These are phyloP conservation scores for Arxiozyma telluris DNA, from an alignment of 1,139 yeast species.

Conservation along the genomic window DNA sequence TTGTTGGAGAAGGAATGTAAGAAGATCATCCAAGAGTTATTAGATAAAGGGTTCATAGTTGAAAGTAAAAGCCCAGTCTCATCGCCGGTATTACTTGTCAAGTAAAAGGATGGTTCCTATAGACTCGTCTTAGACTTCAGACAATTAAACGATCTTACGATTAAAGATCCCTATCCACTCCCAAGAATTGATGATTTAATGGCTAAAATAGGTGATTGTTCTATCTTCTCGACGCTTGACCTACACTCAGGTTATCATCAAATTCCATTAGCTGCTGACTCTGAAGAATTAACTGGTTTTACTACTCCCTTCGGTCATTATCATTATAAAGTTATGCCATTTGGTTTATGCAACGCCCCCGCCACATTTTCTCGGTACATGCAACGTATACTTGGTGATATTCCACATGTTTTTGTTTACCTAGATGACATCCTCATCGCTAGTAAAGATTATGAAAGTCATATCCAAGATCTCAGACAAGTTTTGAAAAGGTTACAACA, in stretches of 20 bases:
- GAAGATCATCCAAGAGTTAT: slow-evolving; percentile 9
- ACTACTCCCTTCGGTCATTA: slow-evolving; percentile 11
- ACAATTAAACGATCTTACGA: slow-evolving; percentile 18
- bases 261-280: slow-evolving; percentile 9
- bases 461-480: too few species aligned
- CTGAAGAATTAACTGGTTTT: slow-evolving; percentile 10
- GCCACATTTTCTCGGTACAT: slow-evolving; percentile 11
- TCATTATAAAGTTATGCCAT: slow-evolving; percentile 11
- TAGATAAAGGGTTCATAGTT: slow-evolving; percentile 11
- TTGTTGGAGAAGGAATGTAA: slow-evolving; percentile 4
- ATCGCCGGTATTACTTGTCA: slow-evolving; percentile 19
- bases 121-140: slow-evolving; percentile 24
- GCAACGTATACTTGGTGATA: slow-evolving; percentile 10
- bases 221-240: slow-evolving; percentile 9
- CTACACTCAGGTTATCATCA: slow-evolving; percentile 14
- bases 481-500: too few species aligned
- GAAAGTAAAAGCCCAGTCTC: slow-evolving; percentile 16
- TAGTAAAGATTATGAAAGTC: neutral
- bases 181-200: slow-evolving; percentile 19
- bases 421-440: slow-evolving; percentile 25
- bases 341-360: too few species aligned
- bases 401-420: slow-evolving; percentile 17
- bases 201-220: slow-evolving; percentile 7
- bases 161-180: slow-evolving; percentile 20
- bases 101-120: slow-evolving; percentile 20